These are phyloP conservation scores for Inga leiocalycina DNA, from an alignment of 306 rosid species.

Conservation along the genomic window DNA sequence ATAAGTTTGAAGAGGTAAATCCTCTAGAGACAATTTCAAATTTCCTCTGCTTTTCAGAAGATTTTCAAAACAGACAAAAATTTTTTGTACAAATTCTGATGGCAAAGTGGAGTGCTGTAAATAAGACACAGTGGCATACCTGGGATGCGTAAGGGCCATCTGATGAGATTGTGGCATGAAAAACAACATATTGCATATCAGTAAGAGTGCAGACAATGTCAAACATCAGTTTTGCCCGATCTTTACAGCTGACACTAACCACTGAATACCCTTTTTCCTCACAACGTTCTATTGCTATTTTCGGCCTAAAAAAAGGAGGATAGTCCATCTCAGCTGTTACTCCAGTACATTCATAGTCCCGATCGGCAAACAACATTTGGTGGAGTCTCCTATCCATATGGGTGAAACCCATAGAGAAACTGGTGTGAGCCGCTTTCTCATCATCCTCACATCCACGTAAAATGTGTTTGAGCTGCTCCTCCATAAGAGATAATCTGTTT, in stretches of 20 bases:
- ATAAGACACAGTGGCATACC: constrained; percentile 35
- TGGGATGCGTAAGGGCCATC: constrained; percentile 76
- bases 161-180: constrained; percentile 75
- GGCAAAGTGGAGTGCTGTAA: background rate
- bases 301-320: constrained; percentile 62
- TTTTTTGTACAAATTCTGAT: too few species aligned
- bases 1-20: background rate
- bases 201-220: constrained; percentile 86
- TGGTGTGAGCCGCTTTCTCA: constrained; percentile 58
- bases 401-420: constrained; percentile 69
- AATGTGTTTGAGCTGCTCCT: constrained; percentile 74
- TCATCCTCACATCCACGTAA: constrained; percentile 67
- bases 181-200: constrained; percentile 86
- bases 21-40: constrained; percentile 3
- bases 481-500: constrained; percentile 53
- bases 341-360: constrained; percentile 71
- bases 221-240: constrained; percentile 81
- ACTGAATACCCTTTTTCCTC: constrained; percentile 74
- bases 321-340: constrained; percentile 45
- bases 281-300: constrained; percentile 65
- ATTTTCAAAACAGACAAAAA: background rate
- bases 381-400: constrained; percentile 78
- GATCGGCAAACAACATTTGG: constrained; percentile 76
- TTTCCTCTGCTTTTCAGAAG: background rate
- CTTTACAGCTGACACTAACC: constrained; percentile 70